Evolutionary conservation across 2,329 filamentous ascomycete species (phyloP), one percentile per base, ranked within the genome.

Genomic region (Ceratocystis lukuohia): DNA sequence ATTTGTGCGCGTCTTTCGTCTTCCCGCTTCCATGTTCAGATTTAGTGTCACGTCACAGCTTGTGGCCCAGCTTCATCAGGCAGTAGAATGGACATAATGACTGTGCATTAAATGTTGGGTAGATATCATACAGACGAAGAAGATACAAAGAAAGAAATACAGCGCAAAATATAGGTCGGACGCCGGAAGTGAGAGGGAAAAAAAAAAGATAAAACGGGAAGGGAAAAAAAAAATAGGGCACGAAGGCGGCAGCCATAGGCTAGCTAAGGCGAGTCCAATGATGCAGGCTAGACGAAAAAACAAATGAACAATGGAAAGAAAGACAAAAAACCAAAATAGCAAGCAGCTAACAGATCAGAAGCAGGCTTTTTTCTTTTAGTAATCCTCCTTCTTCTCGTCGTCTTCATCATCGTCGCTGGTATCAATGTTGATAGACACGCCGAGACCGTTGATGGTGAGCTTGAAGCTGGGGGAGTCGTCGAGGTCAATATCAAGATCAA

Each of bases 401-500:
- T 46, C 61, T 15, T 50, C 61, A 15, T 46, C 61, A 45, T 50
- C 61, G 20, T 48, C 15, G 8, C 45, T 57, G 53, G 37, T 22
- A 25, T 61, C 66, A 59, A 66, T 68, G 37, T 66, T 61, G 33
- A 66, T 61, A 46, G 62, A 66, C 22, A 67, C 33, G 25, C 64
- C 62, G 4, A 67, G 59, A 7, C 64, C 64, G 2, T n/a, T 61
- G 30, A 67, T 57, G 63, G 20, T 65, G 7, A 67, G 66, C 15
- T 64, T 65, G 63, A 67, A 67, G 20, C 62, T 65, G 2, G 66
- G 66, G 8, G 56, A 45, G 20, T 59, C 50, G 8, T 65, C 66
- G 33, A 61, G 41, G 45, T 45, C 64, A 5, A 63, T 75, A 64
- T 71, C 67, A 57, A 78, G 74, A 65, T 74, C 71, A 20, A 76